Percentiles rank a stretch among this genome's conserved stretches.
These are phyloP conservation scores for Talaromyces borbonicus DNA, from an alignment of 495 filamentous ascomycete species.

Conservation along the genomic window DNA sequence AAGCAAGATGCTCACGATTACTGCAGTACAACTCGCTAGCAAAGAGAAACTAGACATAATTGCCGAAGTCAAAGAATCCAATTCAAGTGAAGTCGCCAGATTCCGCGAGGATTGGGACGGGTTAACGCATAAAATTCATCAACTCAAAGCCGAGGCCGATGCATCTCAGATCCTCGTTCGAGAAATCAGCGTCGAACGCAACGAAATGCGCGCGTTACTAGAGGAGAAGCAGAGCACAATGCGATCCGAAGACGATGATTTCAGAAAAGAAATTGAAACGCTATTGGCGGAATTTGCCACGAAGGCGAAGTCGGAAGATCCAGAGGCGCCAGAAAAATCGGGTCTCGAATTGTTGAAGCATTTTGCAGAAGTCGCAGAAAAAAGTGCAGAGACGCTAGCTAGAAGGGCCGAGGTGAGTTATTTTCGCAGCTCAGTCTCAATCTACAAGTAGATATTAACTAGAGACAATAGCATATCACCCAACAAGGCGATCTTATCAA, in stretches of 20 bases:
- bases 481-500: conserved; percentile 51
- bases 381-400: conserved; percentile 36
- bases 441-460: background rate
- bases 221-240: conserved; percentile 31
- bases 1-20: conserved; percentile 15
- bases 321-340: conserved; percentile 26
- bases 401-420: conserved; percentile 39
- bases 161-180: conserved; percentile 29
- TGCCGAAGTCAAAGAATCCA: conserved; percentile 36
- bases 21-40: conserved; percentile 33
- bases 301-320: conserved; percentile 21
- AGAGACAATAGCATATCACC: conserved; percentile 43
- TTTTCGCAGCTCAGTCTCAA: background rate
- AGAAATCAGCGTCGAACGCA: conserved; percentile 32
- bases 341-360: conserved; percentile 33
- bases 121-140: conserved; percentile 28
- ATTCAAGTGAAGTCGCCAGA: conserved; percentile 33
- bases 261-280: conserved; percentile 35
- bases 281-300: conserved; percentile 32
- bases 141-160: conserved; percentile 33
- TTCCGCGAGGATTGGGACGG: conserved; percentile 37
- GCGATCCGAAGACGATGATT: conserved; percentile 30
- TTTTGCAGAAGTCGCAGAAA: conserved; percentile 34
- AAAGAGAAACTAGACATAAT: conserved; percentile 41
- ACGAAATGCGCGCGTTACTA: conserved; percentile 34